Percentiles rank a stretch among this genome's conserved stretches.
Evolutionary conservation across 768 basidiomycete genomes (phyloP).

Genomic region (Phanerochaete sordida): DNA sequence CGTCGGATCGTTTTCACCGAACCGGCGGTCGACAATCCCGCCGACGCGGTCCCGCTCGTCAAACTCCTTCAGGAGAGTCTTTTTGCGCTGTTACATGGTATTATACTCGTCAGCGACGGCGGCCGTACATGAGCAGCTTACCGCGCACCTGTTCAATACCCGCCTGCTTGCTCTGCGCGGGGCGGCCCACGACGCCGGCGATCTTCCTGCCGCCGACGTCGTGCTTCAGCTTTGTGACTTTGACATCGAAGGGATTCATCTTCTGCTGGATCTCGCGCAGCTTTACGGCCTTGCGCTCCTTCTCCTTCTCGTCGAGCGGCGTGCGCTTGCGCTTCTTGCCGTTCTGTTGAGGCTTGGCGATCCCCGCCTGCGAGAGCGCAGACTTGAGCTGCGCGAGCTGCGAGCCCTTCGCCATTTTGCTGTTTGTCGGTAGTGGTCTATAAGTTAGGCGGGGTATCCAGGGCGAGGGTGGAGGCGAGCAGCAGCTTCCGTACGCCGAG

Average conservation of each 20-base stretch:
- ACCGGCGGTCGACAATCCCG: constrained; percentile 89
- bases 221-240: constrained; percentile 89
- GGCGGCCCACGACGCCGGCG: constrained; percentile 78
- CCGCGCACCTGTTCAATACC: constrained; percentile 80
- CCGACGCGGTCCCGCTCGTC: constrained; percentile 79
- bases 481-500: background rate
- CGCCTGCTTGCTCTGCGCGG: constrained; percentile 85
- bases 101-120: background rate
- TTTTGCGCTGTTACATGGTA: constrained; percentile 59
- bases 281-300: constrained; percentile 75
- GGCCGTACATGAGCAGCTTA: background rate
- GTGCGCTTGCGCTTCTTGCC: constrained; percentile 70
- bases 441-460: background rate
- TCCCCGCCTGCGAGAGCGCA: constrained; percentile 74
- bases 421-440: background rate
- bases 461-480: background rate
- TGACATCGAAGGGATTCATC: constrained; percentile 92
- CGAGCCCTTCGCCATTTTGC: constrained; percentile 72
- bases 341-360: constrained; percentile 55
- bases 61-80: constrained; percentile 85
- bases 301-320: constrained; percentile 65
- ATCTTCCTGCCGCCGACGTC: constrained; percentile 87
- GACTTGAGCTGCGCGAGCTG: constrained; percentile 90
- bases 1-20: constrained; percentile 91
- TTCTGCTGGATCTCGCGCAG: constrained; percentile 80